Evolutionary conservation across 208 protist species (phyloP).

Genomic region (Leishmania braziliensis): DNA sequence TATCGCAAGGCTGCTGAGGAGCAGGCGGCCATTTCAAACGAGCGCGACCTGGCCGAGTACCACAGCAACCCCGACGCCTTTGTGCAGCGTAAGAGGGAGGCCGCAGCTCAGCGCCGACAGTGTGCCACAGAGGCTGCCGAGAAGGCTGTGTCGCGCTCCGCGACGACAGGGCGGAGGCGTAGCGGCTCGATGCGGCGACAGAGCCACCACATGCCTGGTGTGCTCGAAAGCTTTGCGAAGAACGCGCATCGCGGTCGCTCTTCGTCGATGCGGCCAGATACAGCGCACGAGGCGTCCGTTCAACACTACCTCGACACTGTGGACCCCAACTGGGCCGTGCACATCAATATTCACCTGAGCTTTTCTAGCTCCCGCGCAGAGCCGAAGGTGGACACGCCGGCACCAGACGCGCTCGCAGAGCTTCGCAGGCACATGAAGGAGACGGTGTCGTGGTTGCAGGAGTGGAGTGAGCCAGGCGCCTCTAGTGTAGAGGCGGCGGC

Average conservation of each 20-base stretch:
- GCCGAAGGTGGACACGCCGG: slow-evolving; percentile 34
- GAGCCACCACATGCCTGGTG: slow-evolving; percentile 7
- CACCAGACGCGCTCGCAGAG: slow-evolving; percentile 34
- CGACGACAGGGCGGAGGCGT: not conserved
- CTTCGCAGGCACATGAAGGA: slow-evolving; percentile 38
- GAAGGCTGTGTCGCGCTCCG: slow-evolving; percentile 12
- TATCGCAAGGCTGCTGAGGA: slow-evolving; percentile 34
- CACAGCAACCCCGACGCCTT: slow-evolving; percentile 43
- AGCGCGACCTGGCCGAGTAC: slow-evolving; percentile 42
- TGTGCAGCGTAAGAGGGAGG: slow-evolving; percentile 39
- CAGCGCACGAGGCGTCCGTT: not conserved
- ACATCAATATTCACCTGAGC: slow-evolving; percentile 43
- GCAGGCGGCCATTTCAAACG: slow-evolving; percentile 21
- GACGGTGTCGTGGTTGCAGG: slow-evolving; percentile 26
- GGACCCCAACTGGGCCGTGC: slow-evolving; percentile 27
- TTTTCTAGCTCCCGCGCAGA: slow-evolving; percentile 61
- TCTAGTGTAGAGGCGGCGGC: not conserved
- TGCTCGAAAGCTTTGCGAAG: slow-evolving; percentile 8
- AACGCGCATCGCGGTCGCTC: slow-evolving; percentile 11
- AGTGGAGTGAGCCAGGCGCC: slow-evolving; percentile 16
- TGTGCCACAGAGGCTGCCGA: slow-evolving; percentile 14
- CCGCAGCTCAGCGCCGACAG: slow-evolving; percentile 37
- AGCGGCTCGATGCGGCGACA: slow-evolving; percentile 14
- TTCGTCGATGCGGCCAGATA: slow-evolving; percentile 12
- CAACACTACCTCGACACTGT: slow-evolving; percentile 39